phyloP scores from a whole-genome alignment of 768 basidiomycete genomes.

The Thelephora aurantiotincta region DNA sequence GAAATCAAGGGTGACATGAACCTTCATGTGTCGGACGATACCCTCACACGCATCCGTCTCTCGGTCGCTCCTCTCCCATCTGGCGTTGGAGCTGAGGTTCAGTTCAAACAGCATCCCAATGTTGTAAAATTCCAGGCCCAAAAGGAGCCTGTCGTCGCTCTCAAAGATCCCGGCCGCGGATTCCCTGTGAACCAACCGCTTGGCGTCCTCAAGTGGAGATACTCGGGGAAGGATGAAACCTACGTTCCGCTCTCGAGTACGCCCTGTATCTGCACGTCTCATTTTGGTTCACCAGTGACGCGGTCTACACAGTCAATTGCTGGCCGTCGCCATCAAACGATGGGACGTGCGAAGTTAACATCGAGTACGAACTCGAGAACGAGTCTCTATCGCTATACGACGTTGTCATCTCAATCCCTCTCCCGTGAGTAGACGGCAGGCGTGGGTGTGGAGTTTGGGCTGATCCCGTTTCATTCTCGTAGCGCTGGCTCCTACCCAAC shows the following conservation, averaged over 20 bases:
- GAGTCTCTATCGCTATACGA: conserved; percentile 69
- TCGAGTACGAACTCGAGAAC: conserved; percentile 94
- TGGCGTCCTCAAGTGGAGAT: conserved; percentile 87
- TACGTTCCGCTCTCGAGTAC: conserved; percentile 83
- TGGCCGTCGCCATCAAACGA: conserved; percentile 92
- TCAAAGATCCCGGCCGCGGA: conserved; percentile 69
- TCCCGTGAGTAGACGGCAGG: conserved; percentile 49
- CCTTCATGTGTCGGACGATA: conserved; percentile 67
- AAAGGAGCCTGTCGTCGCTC: conserved; percentile 51
- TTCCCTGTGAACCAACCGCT: conserved; percentile 86
- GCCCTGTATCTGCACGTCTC: conserved; percentile 14
- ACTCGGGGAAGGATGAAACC: conserved; percentile 82
- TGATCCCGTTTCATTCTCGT: neutral
- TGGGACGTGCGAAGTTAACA: conserved; percentile 88
- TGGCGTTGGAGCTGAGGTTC: conserved; percentile 55
- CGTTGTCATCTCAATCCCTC: conserved; percentile 80
- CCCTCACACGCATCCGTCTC: conserved; percentile 59
- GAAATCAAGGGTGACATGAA: conserved; percentile 95
- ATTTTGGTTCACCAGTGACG: neutral
- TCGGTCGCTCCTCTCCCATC: conserved; percentile 40
- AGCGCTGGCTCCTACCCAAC: conserved; percentile 78
- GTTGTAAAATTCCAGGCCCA: conserved; percentile 74
- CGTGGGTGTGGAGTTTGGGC: neutral
- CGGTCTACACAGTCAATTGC: conserved; percentile 60
- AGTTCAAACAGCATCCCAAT: conserved; percentile 96